These are phyloP conservation scores for Papilionanthe hybrid DNA, from an alignment of 116 monocot genomes.

Conservation along the genomic window DNA sequence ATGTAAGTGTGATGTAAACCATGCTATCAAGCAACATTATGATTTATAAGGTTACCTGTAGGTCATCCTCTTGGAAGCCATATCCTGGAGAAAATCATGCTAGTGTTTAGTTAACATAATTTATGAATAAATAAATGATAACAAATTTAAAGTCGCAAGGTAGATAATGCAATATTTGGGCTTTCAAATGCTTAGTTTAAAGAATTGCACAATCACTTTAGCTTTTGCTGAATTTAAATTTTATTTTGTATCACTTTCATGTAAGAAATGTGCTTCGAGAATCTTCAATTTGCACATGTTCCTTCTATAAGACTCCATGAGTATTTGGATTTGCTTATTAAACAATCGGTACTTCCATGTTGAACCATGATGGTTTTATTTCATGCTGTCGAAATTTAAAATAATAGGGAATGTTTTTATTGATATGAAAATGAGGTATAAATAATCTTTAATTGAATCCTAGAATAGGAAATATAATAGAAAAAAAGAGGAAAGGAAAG, in stretches of 20 bases:
- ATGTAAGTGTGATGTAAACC: not conserved
- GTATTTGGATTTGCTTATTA: not conserved
- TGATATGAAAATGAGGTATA: too few species aligned
- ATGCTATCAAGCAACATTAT: not conserved
- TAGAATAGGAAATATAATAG: too few species aligned
- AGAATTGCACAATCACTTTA: too few species aligned
- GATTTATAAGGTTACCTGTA: constrained; percentile 36
- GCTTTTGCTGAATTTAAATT: too few species aligned
- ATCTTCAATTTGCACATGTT: not conserved
- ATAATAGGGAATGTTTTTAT: too few species aligned
- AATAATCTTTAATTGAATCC: too few species aligned
- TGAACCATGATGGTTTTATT: not conserved
- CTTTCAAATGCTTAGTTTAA: too few species aligned
- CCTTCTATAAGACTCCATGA: not conserved
- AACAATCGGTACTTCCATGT: not conserved
- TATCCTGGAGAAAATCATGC: constrained; percentile 44
- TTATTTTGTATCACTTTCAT: not conserved
- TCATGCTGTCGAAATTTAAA: not conserved
- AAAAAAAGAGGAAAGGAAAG: too few species aligned
- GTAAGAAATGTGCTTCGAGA: not conserved
- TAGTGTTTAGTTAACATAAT: constrained; percentile 1
- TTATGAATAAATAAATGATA: not conserved
- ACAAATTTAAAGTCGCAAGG: not conserved
- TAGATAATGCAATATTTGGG: too few species aligned
- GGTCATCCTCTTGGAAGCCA: constrained; percentile 93